A percentile compares a stretch with the other conserved stretches of the same genome.
Conservation (phyloP, 768 basidiomycete species). For the Crepidotus variabilis region DNA sequence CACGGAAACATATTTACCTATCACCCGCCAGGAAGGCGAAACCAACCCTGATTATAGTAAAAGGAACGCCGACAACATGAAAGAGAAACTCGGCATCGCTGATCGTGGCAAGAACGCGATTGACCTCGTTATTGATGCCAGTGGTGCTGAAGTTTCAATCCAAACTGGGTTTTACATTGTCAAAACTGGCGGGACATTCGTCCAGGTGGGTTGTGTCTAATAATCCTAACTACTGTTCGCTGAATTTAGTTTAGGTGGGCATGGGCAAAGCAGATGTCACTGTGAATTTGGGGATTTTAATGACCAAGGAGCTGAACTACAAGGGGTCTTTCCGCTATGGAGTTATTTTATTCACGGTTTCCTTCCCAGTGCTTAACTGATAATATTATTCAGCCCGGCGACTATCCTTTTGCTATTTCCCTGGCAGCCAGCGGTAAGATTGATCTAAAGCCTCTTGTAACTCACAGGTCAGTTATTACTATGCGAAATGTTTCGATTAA, state of each 20-base stretch:
- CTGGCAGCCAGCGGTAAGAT: constrained; percentile 80
- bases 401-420: constrained; percentile 82
- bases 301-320: constrained; percentile 75
- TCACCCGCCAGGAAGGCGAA: constrained; percentile 59
- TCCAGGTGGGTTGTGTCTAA: constrained; percentile 44
- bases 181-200: constrained; percentile 71
- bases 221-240: background rate
- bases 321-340: constrained; percentile 94
- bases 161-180: constrained; percentile 79
- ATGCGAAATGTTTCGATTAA: background rate
- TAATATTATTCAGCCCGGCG: constrained; percentile 56
- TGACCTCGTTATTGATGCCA: constrained; percentile 89
- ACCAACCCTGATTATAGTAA: constrained; percentile 65
- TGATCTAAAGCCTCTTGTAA: constrained; percentile 84
- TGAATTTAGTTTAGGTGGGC: constrained; percentile 54
- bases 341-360: constrained; percentile 30
- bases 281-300: constrained; percentile 66
- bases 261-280: constrained; percentile 78
- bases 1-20: constrained; percentile 69
- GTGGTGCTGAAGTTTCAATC: constrained; percentile 89
- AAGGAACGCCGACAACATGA: constrained; percentile 68
- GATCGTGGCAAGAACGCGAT: constrained; percentile 69
- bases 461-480: constrained; percentile 60
- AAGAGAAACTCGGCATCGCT: constrained; percentile 57
- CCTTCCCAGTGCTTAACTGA: constrained; percentile 1